phyloP scores from a whole-genome alignment of 129 eudicot species.

The Deinandra increscens region DNA sequence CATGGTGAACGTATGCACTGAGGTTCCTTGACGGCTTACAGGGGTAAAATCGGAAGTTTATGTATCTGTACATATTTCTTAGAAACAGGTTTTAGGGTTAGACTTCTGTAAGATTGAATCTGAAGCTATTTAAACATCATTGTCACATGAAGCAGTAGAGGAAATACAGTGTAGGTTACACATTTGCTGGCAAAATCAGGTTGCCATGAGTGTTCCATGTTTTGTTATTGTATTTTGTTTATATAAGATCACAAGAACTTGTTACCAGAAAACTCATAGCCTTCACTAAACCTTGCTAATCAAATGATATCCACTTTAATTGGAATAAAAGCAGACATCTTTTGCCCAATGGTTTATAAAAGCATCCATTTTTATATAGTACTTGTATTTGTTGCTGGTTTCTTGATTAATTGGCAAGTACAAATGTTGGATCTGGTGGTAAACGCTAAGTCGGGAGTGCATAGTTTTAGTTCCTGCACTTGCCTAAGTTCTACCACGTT shows the following conservation, averaged over 20 bases:
- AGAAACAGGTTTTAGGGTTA: constrained; percentile 25
- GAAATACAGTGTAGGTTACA: constrained; percentile 15
- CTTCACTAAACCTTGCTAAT: too few species aligned
- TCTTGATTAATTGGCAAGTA: too few species aligned
- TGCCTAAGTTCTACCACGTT: too few species aligned
- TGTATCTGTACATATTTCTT: constrained; percentile 29
- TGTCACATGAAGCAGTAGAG: constrained; percentile 26
- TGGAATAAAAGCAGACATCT: background rate
- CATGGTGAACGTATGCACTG: constrained; percentile 52
- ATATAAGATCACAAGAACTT: too few species aligned
- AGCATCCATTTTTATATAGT: background rate
- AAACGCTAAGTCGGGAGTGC: too few species aligned
- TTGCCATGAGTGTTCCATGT: constrained; percentile 11
- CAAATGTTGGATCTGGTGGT: too few species aligned
- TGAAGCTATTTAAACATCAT: constrained; percentile 13
- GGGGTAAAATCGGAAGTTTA: background rate
- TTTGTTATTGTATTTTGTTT: background rate
- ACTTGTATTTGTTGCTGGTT: too few species aligned
- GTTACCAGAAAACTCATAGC: too few species aligned
- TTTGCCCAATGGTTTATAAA: background rate
- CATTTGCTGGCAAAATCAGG: constrained; percentile 8
- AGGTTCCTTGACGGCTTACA: background rate
- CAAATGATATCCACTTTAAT: background rate
- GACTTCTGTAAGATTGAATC: constrained; percentile 26
- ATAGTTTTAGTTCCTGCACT: too few species aligned